A percentile compares a stretch with the other conserved stretches of the same genome.
These are phyloP conservation scores for Protomyces gravidus DNA, from an alignment of 1,139 yeast genomes.

Conservation along the genomic window DNA sequence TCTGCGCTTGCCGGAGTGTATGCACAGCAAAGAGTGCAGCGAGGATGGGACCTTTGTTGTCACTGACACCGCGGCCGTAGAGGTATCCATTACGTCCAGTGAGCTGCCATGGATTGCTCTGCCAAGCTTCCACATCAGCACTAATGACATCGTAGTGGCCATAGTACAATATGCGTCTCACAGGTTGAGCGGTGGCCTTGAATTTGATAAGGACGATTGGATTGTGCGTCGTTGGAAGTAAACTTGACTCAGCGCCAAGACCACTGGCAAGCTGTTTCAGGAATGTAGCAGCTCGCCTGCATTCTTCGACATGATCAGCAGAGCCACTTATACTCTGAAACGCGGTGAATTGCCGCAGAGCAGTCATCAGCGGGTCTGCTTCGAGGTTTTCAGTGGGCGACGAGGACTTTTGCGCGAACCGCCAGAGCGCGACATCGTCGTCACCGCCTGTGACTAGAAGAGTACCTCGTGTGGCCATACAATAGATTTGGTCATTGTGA, in stretches of 20 bases:
- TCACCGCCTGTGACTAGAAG: not conserved
- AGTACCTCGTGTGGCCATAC: not conserved
- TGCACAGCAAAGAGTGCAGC: slow-evolving; percentile 88
- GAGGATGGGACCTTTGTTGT: slow-evolving; percentile 89
- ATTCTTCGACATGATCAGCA: slow-evolving; percentile 65
- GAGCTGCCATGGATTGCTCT: slow-evolving; percentile 69
- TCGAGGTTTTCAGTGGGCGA: slow-evolving; percentile 36
- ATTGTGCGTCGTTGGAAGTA: slow-evolving; percentile 64
- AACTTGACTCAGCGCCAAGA: slow-evolving; percentile 69
- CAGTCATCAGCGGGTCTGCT: slow-evolving; percentile 57
- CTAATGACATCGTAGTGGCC: slow-evolving; percentile 94
- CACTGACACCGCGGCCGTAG: slow-evolving; percentile 89
- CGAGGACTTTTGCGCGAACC: not conserved
- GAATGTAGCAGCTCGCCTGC: slow-evolving; percentile 80
- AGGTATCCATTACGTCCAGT: slow-evolving; percentile 78
- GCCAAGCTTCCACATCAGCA: slow-evolving; percentile 65
- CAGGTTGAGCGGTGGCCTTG: slow-evolving; percentile 41
- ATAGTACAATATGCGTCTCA: slow-evolving; percentile 60
- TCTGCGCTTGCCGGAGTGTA: slow-evolving; percentile 52
- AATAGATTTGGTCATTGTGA: not conserved
- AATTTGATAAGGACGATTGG: slow-evolving; percentile 80
- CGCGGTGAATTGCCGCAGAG: slow-evolving; percentile 59
- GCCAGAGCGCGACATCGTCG: not conserved
- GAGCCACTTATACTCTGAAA: slow-evolving; percentile 73
- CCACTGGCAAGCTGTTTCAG: slow-evolving; percentile 58